Conservation (phyloP, 129 eudicot genomes). For the Mikania micrantha region DNA sequence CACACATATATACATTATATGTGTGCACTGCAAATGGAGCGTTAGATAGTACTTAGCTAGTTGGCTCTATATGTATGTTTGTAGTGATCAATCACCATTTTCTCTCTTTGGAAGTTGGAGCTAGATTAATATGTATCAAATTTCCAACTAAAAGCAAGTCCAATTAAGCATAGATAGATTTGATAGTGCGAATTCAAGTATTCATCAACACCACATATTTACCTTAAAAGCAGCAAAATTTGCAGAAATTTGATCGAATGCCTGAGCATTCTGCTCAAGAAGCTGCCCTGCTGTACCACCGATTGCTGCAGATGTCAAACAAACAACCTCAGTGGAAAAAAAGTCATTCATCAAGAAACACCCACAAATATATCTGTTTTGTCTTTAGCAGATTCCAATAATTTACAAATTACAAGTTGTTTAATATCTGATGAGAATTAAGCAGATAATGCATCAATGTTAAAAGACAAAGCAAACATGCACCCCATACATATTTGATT, state of each 20-base stretch:
- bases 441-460: neutral
- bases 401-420: neutral
- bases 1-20: too few relatives aligned
- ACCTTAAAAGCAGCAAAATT: slow-evolving; percentile 74
- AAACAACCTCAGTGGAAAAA: slow-evolving; percentile 10
- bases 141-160: neutral
- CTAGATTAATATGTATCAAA: neutral
- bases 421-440: neutral
- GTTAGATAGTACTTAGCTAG: too few relatives aligned
- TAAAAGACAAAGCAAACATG: neutral
- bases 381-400: too few relatives aligned
- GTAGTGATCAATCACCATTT: neutral
- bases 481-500: too few relatives aligned
- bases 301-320: slow-evolving; percentile 40
- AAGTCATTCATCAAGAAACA: neutral
- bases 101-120: neutral
- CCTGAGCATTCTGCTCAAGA: slow-evolving; percentile 73
- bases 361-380: neutral
- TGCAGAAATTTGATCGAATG: slow-evolving; percentile 61
- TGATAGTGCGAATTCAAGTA: neutral
- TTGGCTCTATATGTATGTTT: neutral
- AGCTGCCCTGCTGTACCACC: slow-evolving; percentile 75
- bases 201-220: neutral
- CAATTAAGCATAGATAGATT: neutral
- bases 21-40: too few relatives aligned